phyloP scores from a whole-genome alignment of 2,329 filamentous ascomycete genomes.

The Alternaria sp. region DNA sequence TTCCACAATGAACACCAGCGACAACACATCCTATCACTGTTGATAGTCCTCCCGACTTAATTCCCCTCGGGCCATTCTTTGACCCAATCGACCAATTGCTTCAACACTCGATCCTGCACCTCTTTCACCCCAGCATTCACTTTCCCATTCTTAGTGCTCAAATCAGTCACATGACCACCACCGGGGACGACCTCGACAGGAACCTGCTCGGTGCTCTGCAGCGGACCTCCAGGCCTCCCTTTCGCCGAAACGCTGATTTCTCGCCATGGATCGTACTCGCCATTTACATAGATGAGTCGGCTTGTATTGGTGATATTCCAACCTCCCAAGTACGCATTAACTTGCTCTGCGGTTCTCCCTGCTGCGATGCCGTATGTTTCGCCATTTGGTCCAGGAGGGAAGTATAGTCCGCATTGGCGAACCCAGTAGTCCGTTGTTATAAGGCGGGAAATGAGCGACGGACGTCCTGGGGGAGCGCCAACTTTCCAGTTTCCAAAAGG shows the following conservation, averaged over 20 bases:
- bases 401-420: neutral
- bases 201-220: neutral
- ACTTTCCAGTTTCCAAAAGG: neutral
- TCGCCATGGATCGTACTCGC: neutral
- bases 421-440: neutral
- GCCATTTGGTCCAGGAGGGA: neutral
- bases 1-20: no score
- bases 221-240: neutral
- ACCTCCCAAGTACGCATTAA: neutral
- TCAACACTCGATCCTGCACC: constrained; percentile 1
- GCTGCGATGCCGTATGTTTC: neutral
- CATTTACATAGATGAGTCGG: neutral
- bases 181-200: neutral
- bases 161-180: neutral
- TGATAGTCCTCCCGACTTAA: neutral
- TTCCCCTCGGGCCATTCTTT: neutral
- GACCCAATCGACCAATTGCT: neutral
- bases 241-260: neutral
- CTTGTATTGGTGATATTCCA: neutral
- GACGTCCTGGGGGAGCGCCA: neutral
- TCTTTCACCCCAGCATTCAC: neutral
- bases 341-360: neutral
- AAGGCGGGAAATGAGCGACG: neutral
- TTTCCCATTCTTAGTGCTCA: neutral
- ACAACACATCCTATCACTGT: neutral